These are phyloP conservation scores for Gamarada debralockiae DNA, from an alignment of 495 filamentous ascomycete genomes.

Conservation along the genomic window DNA sequence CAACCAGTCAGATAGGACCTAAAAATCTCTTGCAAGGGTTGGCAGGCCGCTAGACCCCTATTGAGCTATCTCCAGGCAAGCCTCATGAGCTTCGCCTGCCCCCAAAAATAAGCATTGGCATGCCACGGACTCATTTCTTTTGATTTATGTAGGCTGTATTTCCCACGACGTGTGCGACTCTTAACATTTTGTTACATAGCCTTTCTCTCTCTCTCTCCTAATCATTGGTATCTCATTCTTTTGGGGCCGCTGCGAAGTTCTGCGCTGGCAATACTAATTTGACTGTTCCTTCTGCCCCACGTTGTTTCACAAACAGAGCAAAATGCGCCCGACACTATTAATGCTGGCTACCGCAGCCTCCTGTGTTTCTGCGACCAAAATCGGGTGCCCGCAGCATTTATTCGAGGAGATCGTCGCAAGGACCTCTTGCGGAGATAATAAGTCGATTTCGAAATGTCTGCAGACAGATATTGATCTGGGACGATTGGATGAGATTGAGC, in stretches of 20 bases:
- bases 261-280: background rate
- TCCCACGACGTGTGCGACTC: too few species aligned
- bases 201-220: background rate
- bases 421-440: constrained; percentile 10
- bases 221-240: background rate
- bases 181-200: too few species aligned
- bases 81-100: too few species aligned
- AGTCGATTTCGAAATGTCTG: constrained; percentile 12
- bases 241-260: background rate
- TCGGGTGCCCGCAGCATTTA: constrained; percentile 2
- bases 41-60: too few species aligned
- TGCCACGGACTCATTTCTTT: too few species aligned
- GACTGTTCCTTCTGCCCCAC: background rate
- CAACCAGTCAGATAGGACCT: too few species aligned
- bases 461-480: background rate
- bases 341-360: constrained; percentile 10
- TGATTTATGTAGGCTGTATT: too few species aligned
- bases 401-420: constrained; percentile 7
- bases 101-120: too few species aligned
- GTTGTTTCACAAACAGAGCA: background rate
- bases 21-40: too few species aligned
- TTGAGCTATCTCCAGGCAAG: too few species aligned
- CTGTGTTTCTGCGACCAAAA: constrained; percentile 10
- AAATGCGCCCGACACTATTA: constrained; percentile 16
- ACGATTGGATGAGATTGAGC: constrained; percentile 5